Base-by-base conservation (phyloP, 2,329 filamentous ascomycete genomes). In the Thermoascus crustaceus region DNA sequence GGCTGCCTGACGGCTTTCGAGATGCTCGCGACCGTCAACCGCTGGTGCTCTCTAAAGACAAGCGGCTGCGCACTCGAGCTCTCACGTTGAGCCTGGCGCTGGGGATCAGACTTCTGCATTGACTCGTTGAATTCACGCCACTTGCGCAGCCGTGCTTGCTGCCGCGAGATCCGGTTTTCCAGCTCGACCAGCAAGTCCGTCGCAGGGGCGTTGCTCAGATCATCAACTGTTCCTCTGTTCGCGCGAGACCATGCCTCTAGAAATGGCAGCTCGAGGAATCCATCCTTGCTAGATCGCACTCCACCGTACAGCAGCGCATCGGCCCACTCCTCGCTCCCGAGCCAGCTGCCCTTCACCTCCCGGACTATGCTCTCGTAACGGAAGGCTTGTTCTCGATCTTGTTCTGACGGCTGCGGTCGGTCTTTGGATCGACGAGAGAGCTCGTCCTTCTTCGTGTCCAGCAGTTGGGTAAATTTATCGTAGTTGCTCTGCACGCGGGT, bases 241-340 rank as follows among this genome's bases (percentile, higher is more conserved):
- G 85, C 74, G 29, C 75, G 70, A 4, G 70, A 61, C 84, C 83
- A 93, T 1, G 91, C 74, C 6, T 76, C 68, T 19, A 83, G 74
- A 43, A 88, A 91, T 0, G 76, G 67, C 22, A 71, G 71, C 2
- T 72, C 71, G 9, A 94, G 55, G n/a, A 91, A 64, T 0, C 68
- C 72, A 41, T 83, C 81, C 20, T 67, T 72, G 17, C 66, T 66
- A 2, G 68, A 61, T 5, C 65, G 66, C 13, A 68, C 66, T 30
- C 85, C 80, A 2, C 84, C 84, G 33, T 80, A 69, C 0, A 91
- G 55, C 13, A 94, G 63, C 2, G 76, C 69, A 31, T 85, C 73
- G 48, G 85, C 72, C 80, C 86, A 89, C 37, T 76, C 72, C 40
- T 80, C 75, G 49, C 80, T 77, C 2, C 85, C 87, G 9, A 83